Evolutionary conservation across 2,329 filamentous ascomycete species (phyloP).

Genomic region (Colletotrichum spinosum): DNA sequence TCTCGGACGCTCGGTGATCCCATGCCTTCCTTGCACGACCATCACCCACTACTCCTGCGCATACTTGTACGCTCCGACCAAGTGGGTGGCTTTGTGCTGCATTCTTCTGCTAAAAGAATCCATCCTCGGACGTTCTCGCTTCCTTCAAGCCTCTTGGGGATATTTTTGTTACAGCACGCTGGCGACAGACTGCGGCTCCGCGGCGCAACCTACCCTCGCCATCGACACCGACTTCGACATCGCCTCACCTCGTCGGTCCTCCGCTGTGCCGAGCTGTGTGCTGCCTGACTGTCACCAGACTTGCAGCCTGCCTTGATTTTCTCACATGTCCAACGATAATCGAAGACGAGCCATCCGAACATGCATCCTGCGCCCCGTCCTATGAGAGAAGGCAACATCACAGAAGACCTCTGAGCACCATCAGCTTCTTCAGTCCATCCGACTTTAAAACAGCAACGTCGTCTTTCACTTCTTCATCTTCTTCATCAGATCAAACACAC

Average conservation of each 20-base stretch:
- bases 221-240: not conserved
- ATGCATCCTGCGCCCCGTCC: no score
- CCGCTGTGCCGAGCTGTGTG: not conserved
- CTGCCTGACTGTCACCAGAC: no score
- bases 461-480: no score
- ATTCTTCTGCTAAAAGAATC: not conserved
- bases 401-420: not conserved
- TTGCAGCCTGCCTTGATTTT: no score
- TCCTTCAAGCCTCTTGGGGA: not conserved
- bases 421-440: conserved; percentile 2
- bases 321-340: no score
- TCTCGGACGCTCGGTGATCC: conserved; percentile 16
- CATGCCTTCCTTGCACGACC: conserved; percentile 3
- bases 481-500: no score
- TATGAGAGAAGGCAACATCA: no score
- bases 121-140: conserved; percentile 6
- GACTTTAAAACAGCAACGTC: no score
- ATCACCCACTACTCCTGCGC: no score
- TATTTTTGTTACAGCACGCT: conserved; percentile 8
- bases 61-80: conserved; percentile 2
- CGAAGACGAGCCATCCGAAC: no score
- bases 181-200: conserved; percentile 16
- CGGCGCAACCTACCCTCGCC: conserved; percentile 9
- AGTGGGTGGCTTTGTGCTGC: not conserved
- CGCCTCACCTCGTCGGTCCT: conserved; percentile 16